Evolutionary conservation across 257 asterid species (phyloP).

Genomic region (Craterostigma plantagineum): DNA sequence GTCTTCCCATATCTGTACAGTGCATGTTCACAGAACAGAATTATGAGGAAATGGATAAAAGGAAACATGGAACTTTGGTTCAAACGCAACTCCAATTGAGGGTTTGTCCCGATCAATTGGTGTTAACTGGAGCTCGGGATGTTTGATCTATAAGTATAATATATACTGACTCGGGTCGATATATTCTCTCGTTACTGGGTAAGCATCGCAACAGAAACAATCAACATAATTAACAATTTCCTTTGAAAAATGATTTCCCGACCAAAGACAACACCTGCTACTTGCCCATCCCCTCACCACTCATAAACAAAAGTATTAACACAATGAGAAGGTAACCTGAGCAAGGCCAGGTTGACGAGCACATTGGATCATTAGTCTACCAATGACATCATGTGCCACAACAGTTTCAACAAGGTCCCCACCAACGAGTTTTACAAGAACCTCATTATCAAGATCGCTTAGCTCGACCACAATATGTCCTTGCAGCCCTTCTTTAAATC

Average conservation of each 20-base stretch:
- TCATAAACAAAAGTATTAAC: neutral
- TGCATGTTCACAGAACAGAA: conserved; percentile 11
- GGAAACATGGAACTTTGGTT: neutral
- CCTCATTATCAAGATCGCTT: conserved; percentile 85
- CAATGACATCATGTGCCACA: conserved; percentile 89
- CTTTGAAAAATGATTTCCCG: too few species aligned
- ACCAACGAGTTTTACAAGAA: conserved; percentile 81
- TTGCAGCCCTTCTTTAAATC: conserved; percentile 71
- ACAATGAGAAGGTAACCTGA: conserved; percentile 39
- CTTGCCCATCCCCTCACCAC: too few species aligned
- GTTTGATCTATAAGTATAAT: too few species aligned
- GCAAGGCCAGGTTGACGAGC: conserved; percentile 97
- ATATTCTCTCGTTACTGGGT: too few species aligned
- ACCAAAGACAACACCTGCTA: too few species aligned
- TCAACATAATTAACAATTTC: too few species aligned
- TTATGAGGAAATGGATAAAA: conserved; percentile 4
- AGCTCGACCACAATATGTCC: conserved; percentile 86
- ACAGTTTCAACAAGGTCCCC: conserved; percentile 89
- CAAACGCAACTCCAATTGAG: too few species aligned
- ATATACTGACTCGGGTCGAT: too few species aligned
- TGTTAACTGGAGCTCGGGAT: too few species aligned
- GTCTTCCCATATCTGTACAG: conserved; percentile 79
- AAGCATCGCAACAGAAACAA: neutral
- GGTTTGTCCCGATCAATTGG: too few species aligned
- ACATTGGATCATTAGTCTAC: conserved; percentile 88